Evolutionary conservation across 2,329 filamentous ascomycete species (phyloP).

Genomic region (Apiospora arundinis): DNA sequence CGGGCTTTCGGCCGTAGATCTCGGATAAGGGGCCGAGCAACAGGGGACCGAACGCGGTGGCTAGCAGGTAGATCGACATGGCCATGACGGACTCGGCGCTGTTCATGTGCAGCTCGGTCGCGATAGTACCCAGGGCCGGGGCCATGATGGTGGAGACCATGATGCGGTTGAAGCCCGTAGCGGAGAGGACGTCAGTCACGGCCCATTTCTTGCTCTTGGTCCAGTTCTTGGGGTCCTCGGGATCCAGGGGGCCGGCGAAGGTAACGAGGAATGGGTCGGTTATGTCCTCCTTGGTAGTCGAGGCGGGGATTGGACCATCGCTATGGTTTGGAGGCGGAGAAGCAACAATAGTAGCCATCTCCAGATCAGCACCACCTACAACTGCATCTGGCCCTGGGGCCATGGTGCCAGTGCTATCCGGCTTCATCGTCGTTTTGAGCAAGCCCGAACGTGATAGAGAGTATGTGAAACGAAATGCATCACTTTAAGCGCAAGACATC

Average conservation of each 20-base stretch:
- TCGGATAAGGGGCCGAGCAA: constrained; percentile 56
- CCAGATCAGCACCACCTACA: not conserved
- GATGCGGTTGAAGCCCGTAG: constrained; percentile 57
- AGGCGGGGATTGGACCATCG: not conserved
- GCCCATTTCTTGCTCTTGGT: constrained; percentile 51
- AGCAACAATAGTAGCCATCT: not conserved
- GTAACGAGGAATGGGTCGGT: constrained; percentile 28
- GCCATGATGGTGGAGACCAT: constrained; percentile 60
- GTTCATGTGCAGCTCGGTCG: constrained; percentile 57
- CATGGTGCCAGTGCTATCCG: not conserved
- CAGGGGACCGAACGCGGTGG: constrained; percentile 55
- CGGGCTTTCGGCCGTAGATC: constrained; percentile 56
- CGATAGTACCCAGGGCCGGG: constrained; percentile 55
- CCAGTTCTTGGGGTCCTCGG: constrained; percentile 49
- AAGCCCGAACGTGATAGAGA: not conserved
- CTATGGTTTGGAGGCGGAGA: not conserved
- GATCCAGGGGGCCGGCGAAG: constrained; percentile 38
- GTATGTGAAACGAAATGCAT: not conserved
- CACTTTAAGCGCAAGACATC: too few relatives aligned
- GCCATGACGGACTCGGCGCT: constrained; percentile 54
- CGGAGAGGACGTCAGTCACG: constrained; percentile 54
- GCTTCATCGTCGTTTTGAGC: not conserved
- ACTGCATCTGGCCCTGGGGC: not conserved
- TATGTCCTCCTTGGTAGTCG: constrained; percentile 17
- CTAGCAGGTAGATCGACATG: constrained; percentile 55